A percentile compares a stretch with the other conserved stretches of the same genome.
Evolutionary conservation across 2,329 filamentous ascomycete species (phyloP).

Genomic region (Aaosphaeria arxii): DNA sequence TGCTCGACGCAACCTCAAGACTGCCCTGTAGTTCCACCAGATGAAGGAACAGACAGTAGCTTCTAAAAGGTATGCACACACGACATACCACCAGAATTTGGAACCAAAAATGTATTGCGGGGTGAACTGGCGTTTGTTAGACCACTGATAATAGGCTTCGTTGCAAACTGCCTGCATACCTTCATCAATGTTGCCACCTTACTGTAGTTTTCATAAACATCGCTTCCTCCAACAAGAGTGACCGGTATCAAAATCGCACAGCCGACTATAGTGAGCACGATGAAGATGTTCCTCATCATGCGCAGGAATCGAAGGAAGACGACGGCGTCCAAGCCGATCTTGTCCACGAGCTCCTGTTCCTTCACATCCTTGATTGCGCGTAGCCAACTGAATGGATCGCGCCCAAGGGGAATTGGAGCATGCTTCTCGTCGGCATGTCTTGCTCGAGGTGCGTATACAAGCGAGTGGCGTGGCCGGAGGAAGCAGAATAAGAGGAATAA

Average conservation of each 20-base stretch:
- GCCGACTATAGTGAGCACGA: slow-evolving; percentile 69
- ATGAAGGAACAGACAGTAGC: slow-evolving; percentile 72
- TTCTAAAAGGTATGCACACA: slow-evolving; percentile 64
- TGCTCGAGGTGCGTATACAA: slow-evolving; percentile 89
- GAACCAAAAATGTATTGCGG: slow-evolving; percentile 52
- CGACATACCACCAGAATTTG: slow-evolving; percentile 58
- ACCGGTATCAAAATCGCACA: slow-evolving; percentile 77
- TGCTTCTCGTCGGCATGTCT: slow-evolving; percentile 92
- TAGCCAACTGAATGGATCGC: slow-evolving; percentile 85
- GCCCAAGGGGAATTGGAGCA: slow-evolving; percentile 78
- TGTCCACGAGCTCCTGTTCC: slow-evolving; percentile 74
- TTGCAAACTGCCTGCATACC: slow-evolving; percentile 1
- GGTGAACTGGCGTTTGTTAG: slow-evolving; percentile 48
- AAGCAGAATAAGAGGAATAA: slow-evolving; percentile 83
- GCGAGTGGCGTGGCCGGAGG: slow-evolving; percentile 81
- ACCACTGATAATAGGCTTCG: neutral
- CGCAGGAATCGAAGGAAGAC: slow-evolving; percentile 82
- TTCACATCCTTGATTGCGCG: slow-evolving; percentile 70
- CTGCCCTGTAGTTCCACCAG: slow-evolving; percentile 82
- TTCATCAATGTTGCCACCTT: slow-evolving; percentile 36
- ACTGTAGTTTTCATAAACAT: slow-evolving; percentile 24
- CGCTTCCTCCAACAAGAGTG: slow-evolving; percentile 54
- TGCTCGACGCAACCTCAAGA: slow-evolving; percentile 65
- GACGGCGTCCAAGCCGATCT: slow-evolving; percentile 85
- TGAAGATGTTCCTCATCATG: slow-evolving; percentile 90